Conservation (phyloP, 2,329 filamentous ascomycete genomes). For the Myriosclerotinia scirpicola region DNA sequence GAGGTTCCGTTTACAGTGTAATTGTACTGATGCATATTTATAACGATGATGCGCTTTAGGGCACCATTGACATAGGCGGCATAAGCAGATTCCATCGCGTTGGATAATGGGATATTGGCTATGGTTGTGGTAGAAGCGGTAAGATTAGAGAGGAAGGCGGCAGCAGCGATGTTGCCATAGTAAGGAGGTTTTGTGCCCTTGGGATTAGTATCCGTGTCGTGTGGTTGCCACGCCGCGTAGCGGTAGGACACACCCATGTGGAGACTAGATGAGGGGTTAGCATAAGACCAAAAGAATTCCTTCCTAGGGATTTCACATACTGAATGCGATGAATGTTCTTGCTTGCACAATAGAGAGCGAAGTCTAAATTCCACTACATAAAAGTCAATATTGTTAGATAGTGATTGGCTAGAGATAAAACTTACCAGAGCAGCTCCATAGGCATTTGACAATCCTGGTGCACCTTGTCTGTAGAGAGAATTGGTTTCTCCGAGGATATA, state of each 20-base stretch:
- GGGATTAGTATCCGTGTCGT: constrained; percentile 50
- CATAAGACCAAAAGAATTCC: not conserved
- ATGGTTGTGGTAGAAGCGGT: constrained; percentile 45
- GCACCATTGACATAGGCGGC: constrained; percentile 50
- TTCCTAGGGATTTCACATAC: not conserved
- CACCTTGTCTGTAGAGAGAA: constrained; percentile 61
- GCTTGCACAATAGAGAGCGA: constrained; percentile 57
- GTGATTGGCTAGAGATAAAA: not conserved
- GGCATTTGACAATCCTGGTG: constrained; percentile 60
- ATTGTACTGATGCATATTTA: constrained; percentile 62
- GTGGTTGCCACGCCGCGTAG: constrained; percentile 61
- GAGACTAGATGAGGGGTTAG: constrained; percentile 44
- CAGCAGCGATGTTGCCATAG: constrained; percentile 61
- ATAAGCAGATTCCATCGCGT: constrained; percentile 52
- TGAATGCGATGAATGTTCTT: constrained; percentile 57
- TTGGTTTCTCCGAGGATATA: constrained; percentile 50
- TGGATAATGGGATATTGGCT: constrained; percentile 47
- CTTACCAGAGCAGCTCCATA: constrained; percentile 59
- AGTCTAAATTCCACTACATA: constrained; percentile 57
- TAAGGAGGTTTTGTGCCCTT: constrained; percentile 63
- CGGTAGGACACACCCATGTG: constrained; percentile 64
- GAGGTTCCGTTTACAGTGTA: constrained; percentile 50
- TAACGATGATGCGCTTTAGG: constrained; percentile 51
- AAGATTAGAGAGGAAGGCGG: constrained; percentile 53
- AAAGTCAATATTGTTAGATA: not conserved